These are phyloP conservation scores for Penicillium brevicompactum DNA, from an alignment of 2,329 filamentous ascomycete genomes.

Conservation along the genomic window DNA sequence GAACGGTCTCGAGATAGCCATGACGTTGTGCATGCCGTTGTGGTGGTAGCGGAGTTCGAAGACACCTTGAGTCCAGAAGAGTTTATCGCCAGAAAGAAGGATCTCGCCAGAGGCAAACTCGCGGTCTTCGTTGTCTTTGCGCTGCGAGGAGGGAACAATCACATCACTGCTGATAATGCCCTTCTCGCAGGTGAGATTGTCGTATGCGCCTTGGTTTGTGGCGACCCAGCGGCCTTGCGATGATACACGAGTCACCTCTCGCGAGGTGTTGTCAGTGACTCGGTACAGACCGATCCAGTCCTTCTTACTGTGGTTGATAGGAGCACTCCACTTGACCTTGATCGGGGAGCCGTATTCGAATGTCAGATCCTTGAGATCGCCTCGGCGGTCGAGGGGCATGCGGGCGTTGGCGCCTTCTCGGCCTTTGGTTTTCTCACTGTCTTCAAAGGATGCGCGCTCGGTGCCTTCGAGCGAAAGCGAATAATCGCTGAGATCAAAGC, in stretches of 20 bases:
- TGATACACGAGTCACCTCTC: conserved; percentile 79
- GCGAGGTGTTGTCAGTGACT: conserved; percentile 88
- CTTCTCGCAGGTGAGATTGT: conserved; percentile 71
- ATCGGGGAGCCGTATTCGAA: conserved; percentile 92
- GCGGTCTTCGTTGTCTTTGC: conserved; percentile 51
- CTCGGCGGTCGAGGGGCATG: conserved; percentile 62
- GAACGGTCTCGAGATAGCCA: conserved; percentile 91
- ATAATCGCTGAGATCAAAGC: conserved; percentile 78
- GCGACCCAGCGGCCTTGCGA: conserved; percentile 89
- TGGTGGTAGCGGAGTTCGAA: conserved; percentile 99
- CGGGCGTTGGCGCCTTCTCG: conserved; percentile 73
- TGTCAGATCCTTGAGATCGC: conserved; percentile 70
- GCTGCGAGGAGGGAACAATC: conserved; percentile 49
- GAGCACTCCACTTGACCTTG: conserved; percentile 86
- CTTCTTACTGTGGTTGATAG: conserved; percentile 80
- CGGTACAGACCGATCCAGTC: conserved; percentile 98
- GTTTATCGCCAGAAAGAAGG: conserved; percentile 84
- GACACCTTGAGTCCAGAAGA: conserved; percentile 95
- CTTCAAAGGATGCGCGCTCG: conserved; percentile 52
- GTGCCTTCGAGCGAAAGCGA: conserved; percentile 73
- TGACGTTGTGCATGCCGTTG: conserved; percentile 85
- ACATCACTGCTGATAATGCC: conserved; percentile 74
- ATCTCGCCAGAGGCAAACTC: conserved; percentile 77
- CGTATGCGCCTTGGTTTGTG: conserved; percentile 74
- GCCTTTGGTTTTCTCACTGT: conserved; percentile 64